A percentile compares a stretch with the other conserved stretches of the same genome.
Evolutionary conservation across 2,329 filamentous ascomycete species (phyloP).

Genomic region (Nigrograna mackinnonii): DNA sequence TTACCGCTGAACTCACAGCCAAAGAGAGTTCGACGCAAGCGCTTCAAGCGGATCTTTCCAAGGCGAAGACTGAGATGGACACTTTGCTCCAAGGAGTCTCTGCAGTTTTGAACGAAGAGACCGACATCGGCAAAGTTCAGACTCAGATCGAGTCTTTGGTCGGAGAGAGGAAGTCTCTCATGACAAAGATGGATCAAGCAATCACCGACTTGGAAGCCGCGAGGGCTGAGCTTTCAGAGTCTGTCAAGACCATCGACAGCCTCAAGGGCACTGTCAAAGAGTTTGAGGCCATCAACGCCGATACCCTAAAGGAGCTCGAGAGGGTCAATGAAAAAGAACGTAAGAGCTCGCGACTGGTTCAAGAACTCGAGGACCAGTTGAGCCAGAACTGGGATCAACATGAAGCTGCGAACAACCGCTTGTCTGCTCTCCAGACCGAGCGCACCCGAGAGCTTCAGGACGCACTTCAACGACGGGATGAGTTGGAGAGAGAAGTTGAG

Average conservation of each 20-base stretch:
- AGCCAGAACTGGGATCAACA: slow-evolving; percentile 95
- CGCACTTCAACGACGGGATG: slow-evolving; percentile 43
- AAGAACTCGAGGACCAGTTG: slow-evolving; percentile 96
- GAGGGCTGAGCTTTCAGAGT: slow-evolving; percentile 47
- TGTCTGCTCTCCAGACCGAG: slow-evolving; percentile 68
- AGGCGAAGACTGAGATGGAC: slow-evolving; percentile 62
- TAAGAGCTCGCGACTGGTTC: slow-evolving; percentile 88
- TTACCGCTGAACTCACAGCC: slow-evolving; percentile 36
- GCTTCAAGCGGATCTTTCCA: slow-evolving; percentile 61
- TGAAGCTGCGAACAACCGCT: slow-evolving; percentile 78
- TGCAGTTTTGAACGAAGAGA: slow-evolving; percentile 67
- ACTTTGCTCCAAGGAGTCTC: slow-evolving; percentile 67
- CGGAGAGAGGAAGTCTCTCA: slow-evolving; percentile 49
- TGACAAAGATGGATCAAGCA: slow-evolving; percentile 45
- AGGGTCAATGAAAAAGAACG: slow-evolving; percentile 69
- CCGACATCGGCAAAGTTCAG: slow-evolving; percentile 44
- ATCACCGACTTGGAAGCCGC: slow-evolving; percentile 46
- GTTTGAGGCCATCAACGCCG: slow-evolving; percentile 54
- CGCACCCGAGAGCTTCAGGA: slow-evolving; percentile 47
- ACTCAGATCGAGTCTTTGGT: slow-evolving; percentile 48
- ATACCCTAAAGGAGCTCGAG: slow-evolving; percentile 61
- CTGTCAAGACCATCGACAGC: slow-evolving; percentile 39
- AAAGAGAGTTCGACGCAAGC: slow-evolving; percentile 33
- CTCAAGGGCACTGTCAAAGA: slow-evolving; percentile 50
- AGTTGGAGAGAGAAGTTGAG: slow-evolving; percentile 67